Evolutionary conservation across 192 early-diverging fungal genomes (phyloP), one percentile per base, ranked within the genome.

Genomic region (Entomortierella chlamydospora): DNA sequence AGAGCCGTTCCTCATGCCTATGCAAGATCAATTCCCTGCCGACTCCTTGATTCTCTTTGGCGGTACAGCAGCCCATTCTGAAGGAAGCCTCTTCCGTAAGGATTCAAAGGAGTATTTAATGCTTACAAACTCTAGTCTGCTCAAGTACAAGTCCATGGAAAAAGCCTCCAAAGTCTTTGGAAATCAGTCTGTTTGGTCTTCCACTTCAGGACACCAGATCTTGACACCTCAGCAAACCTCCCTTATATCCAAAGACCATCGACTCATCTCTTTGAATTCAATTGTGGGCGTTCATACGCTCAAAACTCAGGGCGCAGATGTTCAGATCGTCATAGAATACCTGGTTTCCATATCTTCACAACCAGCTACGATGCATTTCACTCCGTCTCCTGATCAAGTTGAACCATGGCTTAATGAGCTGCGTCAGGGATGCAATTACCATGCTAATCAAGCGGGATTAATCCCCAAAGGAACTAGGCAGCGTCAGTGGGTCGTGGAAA

Each of bases 71-170:
- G 22, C 57, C 8, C 74, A 78, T 12, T 78, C 74, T 1, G 74
- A 78, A n/a, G 67, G 67, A 45, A 60, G 66, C 0, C 49, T 78
- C 22, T 78, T 78, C 56, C 66, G 67, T 13, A 78, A 70, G 47
- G 74, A 78, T 23, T 52, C 61, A 1, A 78, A 78, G 56, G 74
- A 78, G 45, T 78, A 78, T 23, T 47, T 78, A 2, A 59, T 78
- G 67, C 50, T 78, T 12, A 78, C 74, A 17, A 78, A 78, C 56
- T 70, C 74, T 0, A 69, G 61, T 28, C 43, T 78, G 34, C 74
- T 78, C 60, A 78, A 78, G 25, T 78, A 70, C 67, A 78, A 78
- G 33, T 53, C 74, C 20, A 78, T 78, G 74, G 74, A 78, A 23
- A 78, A 78, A 52, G 74, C 74, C 10, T 29, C 74, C 45, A 78